Base-by-base conservation (phyloP, 1,139 yeast species). In the Blastobotrys serpentis region DNA sequence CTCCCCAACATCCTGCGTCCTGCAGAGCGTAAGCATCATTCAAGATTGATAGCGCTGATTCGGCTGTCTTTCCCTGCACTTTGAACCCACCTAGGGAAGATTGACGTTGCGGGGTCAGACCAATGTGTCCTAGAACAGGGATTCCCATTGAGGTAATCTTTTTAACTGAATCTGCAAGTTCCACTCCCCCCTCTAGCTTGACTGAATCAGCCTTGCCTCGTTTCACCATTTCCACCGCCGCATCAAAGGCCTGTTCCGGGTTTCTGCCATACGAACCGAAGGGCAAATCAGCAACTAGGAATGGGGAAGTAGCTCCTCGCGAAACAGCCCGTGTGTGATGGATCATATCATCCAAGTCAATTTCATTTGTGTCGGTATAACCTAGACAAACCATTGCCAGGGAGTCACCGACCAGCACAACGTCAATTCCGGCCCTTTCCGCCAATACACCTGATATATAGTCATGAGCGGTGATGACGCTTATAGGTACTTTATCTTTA, bases 351-450 rank as follows among this genome's bases (percentile, higher is more conserved):
- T 86, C 87, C 43, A 86, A 76, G 2, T 81, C 75, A 37, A 89
- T 69, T 60, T 85, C 86, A 53, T 83, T 81, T 1, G 96, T 88
- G 46, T 86, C 84, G 4, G 77, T 76, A 61, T 84, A 84, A 0
- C 98, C 98, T 53, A 88, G 74, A 0, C 95, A 77, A 1, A 87
- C 90, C 96, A 89, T 90, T 1, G 96, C 89, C 36, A 92, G 70
- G 0, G 98, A 90, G 65, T 92, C 98, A 1, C 98, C 98, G 4
- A 92, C 82, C 6, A 92, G 74, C 8, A 83, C 74, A 46, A 84
- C 75, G 58, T 92, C 98, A 1, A 81, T 75, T 0, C 77, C 76
- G 0, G 94, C 82, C 10, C 74, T 65, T 44, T 86, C 89, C 0
- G 89, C 94, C 62, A 86, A 73, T 30, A 73, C 71, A 0, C 83